Conservation (phyloP, 768 basidiomycete species). For the Stropharia rugosoannulata region DNA sequence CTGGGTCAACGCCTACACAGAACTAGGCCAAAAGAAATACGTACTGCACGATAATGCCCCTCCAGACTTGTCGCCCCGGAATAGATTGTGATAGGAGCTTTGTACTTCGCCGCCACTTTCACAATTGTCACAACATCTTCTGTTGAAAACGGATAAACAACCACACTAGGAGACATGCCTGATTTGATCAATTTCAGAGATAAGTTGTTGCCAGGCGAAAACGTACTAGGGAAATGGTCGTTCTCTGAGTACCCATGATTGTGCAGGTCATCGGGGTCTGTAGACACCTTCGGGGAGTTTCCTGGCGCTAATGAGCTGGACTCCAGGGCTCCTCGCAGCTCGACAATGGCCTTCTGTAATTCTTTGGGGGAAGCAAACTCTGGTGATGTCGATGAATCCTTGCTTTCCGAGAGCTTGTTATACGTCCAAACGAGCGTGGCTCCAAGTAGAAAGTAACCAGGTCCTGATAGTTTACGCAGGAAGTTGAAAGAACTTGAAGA, state of each 20-base stretch:
- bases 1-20: background rate
- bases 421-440: no score
- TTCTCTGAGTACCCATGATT: constrained; percentile 56
- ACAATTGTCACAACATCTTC: constrained; percentile 84
- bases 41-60: constrained; percentile 68
- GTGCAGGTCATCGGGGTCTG: constrained; percentile 48
- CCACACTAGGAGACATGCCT: constrained; percentile 53
- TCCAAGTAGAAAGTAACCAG: no score
- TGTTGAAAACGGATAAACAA: constrained; percentile 66
- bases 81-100: constrained; percentile 77
- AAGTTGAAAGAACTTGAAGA: no score
- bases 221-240: constrained; percentile 50
- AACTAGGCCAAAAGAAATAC: constrained; percentile 17
- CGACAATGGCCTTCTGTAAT: constrained; percentile 50
- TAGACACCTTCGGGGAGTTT: constrained; percentile 40
- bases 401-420: no score
- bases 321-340: constrained; percentile 42
- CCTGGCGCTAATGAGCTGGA: background rate
- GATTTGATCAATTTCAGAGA: background rate
- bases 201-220: background rate
- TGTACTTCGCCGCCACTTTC: constrained; percentile 69
- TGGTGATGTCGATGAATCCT: no score
- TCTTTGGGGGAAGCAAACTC: constrained; percentile 31
- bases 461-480: no score
- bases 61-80: constrained; percentile 83